Evolutionary conservation across 2,329 filamentous ascomycete genomes (phyloP), one percentile per base, ranked within the genome.

Genomic region (Cadophora sp.): DNA sequence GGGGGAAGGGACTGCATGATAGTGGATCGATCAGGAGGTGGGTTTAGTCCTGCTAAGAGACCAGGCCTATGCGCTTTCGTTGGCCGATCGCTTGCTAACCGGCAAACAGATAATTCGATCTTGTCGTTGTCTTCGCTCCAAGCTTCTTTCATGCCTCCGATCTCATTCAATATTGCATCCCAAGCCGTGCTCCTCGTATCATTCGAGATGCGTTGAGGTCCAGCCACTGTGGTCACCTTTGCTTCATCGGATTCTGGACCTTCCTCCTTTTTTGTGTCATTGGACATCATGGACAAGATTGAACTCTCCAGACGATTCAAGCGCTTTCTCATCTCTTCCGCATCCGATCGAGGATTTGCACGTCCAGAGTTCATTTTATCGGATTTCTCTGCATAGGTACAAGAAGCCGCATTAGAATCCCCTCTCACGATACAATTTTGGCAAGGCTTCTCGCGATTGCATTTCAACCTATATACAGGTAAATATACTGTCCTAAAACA

Each of bases 101-200:
- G 43, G 43, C 86, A 72, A 50, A 29, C 69, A 51, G 65, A 64
- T 24, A 68, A 75, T 26, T 77, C 77, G 12, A 78, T 74, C 24
- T 77, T 77, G 12, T 79, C 80, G 4, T 80, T 80, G 0, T 79
- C 79, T 1, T 71, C 69, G 46, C 64, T 62, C 70, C 70, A 74
- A 51, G 70, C 69, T 56, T 79, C 77, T 48, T 76, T 75, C 71
- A 75, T 73, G 43, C 71, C 69, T 61, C 71, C 71, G 26, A 73
- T 66, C 69, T 88, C 85, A 72, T 87, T 85, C 14, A 88, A 75
- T 76, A 88, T 86, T 3, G 85, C 84, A 81, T 87, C 84, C 69
- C 86, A 87, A 69, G 88, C 85, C 53, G 86, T 88, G 12, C 85
- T 84, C 4, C 86, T 68, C n/a, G 70, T 67, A 65, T 71, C 73